Conservation (phyloP, 306 rosid species). For the Echinosophora koreensis region DNA sequence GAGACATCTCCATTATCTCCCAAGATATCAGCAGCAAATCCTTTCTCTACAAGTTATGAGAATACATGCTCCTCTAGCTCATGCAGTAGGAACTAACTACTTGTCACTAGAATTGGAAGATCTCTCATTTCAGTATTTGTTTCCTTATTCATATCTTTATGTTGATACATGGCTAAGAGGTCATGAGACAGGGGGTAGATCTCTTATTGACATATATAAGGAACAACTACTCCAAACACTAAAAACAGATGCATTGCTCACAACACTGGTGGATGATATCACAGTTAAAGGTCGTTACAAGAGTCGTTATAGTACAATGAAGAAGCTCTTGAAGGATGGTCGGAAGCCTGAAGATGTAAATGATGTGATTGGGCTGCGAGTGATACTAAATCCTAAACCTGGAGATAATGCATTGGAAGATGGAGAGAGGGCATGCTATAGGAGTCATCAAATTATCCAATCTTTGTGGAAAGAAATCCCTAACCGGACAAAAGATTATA, state of each 20-base stretch:
- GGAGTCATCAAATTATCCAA: conserved; percentile 62
- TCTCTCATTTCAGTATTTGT: conserved; percentile 77
- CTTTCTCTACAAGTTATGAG: conserved; percentile 76
- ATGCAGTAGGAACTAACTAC: conserved; percentile 78
- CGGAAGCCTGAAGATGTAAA: conserved; percentile 81
- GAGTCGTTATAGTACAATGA: conserved; percentile 92
- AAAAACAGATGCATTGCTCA: conserved; percentile 58
- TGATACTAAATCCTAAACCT: conserved; percentile 68
- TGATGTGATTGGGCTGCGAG: conserved; percentile 85
- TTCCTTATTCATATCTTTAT: conserved; percentile 83
- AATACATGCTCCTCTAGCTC: conserved; percentile 87
- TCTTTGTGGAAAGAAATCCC: conserved; percentile 88
- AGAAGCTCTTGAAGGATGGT: conserved; percentile 91
- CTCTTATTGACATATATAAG: conserved; percentile 71
- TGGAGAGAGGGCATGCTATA: conserved; percentile 88
- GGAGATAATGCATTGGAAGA: conserved; percentile 52
- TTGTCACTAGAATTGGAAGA: conserved; percentile 85
- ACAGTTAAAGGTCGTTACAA: conserved; percentile 78
- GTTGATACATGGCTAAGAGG: conserved; percentile 80
- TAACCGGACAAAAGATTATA: conserved; percentile 80
- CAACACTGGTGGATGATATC: conserved; percentile 62
- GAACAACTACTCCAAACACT: conserved; percentile 61
- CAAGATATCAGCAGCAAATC: conserved; percentile 81
- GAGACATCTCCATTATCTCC: conserved; percentile 77
- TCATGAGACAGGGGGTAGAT: conserved; percentile 63